A percentile compares a stretch with the other conserved stretches of the same genome.
Evolutionary conservation across 2,329 filamentous ascomycete genomes (phyloP).

Genomic region (Bimuria novae-zelandiae): DNA sequence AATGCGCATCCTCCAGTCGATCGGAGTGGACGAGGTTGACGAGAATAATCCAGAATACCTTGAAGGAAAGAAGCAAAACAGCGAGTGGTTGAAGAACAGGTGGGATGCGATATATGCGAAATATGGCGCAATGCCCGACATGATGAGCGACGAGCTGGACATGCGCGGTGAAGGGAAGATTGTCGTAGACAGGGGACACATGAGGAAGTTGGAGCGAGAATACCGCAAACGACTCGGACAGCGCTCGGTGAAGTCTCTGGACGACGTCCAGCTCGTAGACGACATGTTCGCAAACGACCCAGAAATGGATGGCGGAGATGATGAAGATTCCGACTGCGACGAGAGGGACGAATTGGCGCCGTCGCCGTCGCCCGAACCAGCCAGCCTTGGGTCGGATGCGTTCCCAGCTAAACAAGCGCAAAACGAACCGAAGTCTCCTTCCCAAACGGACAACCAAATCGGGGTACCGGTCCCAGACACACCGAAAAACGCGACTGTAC

Average conservation of each 20-base stretch:
- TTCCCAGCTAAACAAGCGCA: slow-evolving; percentile 4
- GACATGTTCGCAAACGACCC: slow-evolving; percentile 33
- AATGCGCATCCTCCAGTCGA: slow-evolving; percentile 55
- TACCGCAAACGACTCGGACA: slow-evolving; percentile 24
- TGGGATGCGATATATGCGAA: slow-evolving; percentile 91
- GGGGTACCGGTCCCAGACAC: not conserved
- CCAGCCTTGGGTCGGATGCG: not conserved
- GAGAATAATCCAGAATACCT: slow-evolving; percentile 42
- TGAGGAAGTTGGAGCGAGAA: slow-evolving; percentile 59
- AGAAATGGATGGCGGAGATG: slow-evolving; percentile 44
- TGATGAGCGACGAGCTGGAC: slow-evolving; percentile 88
- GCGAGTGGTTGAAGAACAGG: slow-evolving; percentile 59
- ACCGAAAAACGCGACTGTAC: not conserved
- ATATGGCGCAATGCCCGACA: slow-evolving; percentile 81
- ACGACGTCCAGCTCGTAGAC: slow-evolving; percentile 22
- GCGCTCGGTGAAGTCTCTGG: not conserved
- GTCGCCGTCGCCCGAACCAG: slow-evolving; percentile 16
- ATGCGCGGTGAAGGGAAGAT: slow-evolving; percentile 73
- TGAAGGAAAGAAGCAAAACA: slow-evolving; percentile 43
- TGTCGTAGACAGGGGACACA: slow-evolving; percentile 88
- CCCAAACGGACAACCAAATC: not conserved
- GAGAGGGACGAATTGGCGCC: slow-evolving; percentile 39
- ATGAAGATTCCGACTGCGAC: slow-evolving; percentile 25
- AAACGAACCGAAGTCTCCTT: not conserved
- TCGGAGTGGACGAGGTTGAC: slow-evolving; percentile 42